A percentile compares a stretch with the other conserved stretches of the same genome.
Evolutionary conservation across 2,329 filamentous ascomycete species (phyloP).

Genomic region (Fusarium sp.): DNA sequence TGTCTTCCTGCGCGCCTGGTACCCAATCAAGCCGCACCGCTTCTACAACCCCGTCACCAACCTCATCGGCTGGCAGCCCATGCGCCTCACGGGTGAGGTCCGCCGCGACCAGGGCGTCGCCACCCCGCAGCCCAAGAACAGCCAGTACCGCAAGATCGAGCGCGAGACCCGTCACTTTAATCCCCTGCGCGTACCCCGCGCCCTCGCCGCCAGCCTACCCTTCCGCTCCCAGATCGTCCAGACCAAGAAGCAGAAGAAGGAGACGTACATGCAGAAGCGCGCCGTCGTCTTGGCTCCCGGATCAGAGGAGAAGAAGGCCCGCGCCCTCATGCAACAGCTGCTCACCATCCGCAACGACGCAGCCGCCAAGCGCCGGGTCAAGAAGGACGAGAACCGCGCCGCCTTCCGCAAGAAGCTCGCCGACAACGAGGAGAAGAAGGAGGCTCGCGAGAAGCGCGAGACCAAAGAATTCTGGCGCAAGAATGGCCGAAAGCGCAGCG

Average conservation of each 20-base stretch:
- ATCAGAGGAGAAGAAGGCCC: slow-evolving; percentile 90
- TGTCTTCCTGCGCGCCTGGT: slow-evolving; percentile 97
- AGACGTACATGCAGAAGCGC: slow-evolving; percentile 95
- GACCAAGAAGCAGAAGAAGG: slow-evolving; percentile 83
- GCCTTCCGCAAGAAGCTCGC: slow-evolving; percentile 88
- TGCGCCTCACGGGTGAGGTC: slow-evolving; percentile 95
- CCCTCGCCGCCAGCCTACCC: slow-evolving; percentile 86
- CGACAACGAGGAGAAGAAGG: slow-evolving; percentile 87
- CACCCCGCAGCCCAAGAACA: slow-evolving; percentile 87
- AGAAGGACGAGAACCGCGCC: slow-evolving; percentile 89
- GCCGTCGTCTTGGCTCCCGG: slow-evolving; percentile 86
- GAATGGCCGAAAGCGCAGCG: slow-evolving; percentile 82
- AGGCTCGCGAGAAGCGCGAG: slow-evolving; percentile 89
- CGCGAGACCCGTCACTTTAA: slow-evolving; percentile 83
- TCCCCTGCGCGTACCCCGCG: slow-evolving; percentile 81
- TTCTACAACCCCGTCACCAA: slow-evolving; percentile 99
- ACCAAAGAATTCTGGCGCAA: slow-evolving; percentile 92
- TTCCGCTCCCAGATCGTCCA: slow-evolving; percentile 92
- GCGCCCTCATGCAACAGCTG: slow-evolving; percentile 93
- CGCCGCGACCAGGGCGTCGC: slow-evolving; percentile 81
- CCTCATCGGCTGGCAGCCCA: slow-evolving; percentile 91
- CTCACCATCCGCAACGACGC: slow-evolving; percentile 93
- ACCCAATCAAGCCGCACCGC: slow-evolving; percentile 92
- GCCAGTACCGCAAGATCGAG: slow-evolving; percentile 82
- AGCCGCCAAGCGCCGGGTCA: slow-evolving; percentile 83